These are phyloP conservation scores for Aspergillus ochraceoroseus DNA, from an alignment of 2,329 filamentous ascomycete species.

Conservation along the genomic window DNA sequence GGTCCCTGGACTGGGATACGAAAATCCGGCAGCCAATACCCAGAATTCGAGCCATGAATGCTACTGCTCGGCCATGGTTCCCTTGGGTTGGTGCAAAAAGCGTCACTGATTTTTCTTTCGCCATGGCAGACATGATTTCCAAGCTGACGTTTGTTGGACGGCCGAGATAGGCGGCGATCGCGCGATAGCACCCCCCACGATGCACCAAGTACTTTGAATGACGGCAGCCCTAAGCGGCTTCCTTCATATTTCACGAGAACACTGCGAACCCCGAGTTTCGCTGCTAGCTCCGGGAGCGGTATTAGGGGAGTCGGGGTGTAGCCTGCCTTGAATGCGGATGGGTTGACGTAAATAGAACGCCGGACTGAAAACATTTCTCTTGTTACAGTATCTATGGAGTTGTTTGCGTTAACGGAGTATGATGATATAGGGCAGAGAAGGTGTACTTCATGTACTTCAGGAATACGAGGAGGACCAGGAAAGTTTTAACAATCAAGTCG, in stretches of 20 bases:
- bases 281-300: constrained; percentile 51
- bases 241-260: constrained; percentile 70
- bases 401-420: not conserved
- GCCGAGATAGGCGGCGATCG: constrained; percentile 47
- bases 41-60: constrained; percentile 61
- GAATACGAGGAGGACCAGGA: not conserved
- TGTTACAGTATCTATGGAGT: constrained; percentile 1
- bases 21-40: constrained; percentile 55
- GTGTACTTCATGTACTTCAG: no score
- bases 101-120: constrained; percentile 33
- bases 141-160: constrained; percentile 45
- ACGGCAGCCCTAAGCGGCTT: constrained; percentile 61
- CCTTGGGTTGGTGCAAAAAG: constrained; percentile 67
- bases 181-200: constrained; percentile 65
- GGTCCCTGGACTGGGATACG: constrained; percentile 57
- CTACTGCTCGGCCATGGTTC: constrained; percentile 70
- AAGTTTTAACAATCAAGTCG: no score
- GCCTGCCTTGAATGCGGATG: constrained; percentile 30
- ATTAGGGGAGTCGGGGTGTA: constrained; percentile 56
- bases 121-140: constrained; percentile 39
- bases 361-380: constrained; percentile 18
- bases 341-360: constrained; percentile 29
- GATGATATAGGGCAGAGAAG: not conserved
- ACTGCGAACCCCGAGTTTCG: constrained; percentile 52
- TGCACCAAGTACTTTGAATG: constrained; percentile 77